Evolutionary conservation across 345 rosid species (phyloP).

Genomic region (Hibiscus tridactylites): DNA sequence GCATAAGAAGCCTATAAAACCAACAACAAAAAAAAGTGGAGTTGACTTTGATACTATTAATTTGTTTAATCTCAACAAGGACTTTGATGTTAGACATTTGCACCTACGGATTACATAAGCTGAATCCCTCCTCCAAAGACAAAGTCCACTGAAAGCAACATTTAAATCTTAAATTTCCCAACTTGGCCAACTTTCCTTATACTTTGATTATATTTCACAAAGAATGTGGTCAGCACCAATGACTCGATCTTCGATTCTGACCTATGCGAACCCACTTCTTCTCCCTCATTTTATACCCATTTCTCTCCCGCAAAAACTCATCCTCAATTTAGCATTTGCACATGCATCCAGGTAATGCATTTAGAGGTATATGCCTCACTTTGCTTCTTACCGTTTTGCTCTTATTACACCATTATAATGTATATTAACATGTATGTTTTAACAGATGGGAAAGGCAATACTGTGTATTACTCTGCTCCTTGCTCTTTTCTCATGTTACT

Average conservation of each 20-base stretch:
- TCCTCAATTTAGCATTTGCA: no score
- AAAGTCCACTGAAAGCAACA: not conserved
- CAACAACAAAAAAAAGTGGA: not conserved
- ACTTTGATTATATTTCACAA: not conserved
- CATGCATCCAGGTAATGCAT: no score
- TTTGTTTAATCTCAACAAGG: not conserved
- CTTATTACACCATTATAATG: not conserved
- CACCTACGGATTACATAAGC: not conserved
- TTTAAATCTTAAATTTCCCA: not conserved
- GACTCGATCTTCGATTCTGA: not conserved
- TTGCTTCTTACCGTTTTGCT: not conserved
- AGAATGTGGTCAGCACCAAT: not conserved
- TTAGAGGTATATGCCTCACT: no score
- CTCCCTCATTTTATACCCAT: not conserved
- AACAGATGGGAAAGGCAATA: conserved; percentile 2
- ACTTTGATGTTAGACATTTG: not conserved
- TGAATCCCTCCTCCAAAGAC: not conserved
- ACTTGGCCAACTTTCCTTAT: not conserved
- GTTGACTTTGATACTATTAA: not conserved
- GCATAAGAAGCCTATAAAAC: no score
- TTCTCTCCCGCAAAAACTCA: no score
- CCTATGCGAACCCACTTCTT: not conserved
- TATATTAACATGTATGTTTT: not conserved
- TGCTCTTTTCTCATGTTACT: not conserved
- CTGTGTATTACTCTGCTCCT: not conserved